Percentiles rank a stretch among this genome's conserved stretches.
phyloP scores from a whole-genome alignment of 2,329 filamentous ascomycete genomes.

The Arthroderma sp. region DNA sequence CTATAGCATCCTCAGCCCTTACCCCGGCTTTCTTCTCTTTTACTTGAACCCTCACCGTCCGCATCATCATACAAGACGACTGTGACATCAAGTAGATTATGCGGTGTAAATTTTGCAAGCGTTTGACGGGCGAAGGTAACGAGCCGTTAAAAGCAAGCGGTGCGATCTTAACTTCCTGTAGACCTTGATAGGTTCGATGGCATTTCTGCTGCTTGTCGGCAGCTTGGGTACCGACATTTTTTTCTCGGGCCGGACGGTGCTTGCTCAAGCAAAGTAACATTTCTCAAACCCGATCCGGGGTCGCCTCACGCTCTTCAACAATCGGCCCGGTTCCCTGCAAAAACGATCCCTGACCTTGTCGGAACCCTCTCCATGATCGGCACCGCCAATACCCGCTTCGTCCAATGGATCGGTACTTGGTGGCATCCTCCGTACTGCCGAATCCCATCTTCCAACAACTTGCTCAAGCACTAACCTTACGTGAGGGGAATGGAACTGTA shows the following conservation, averaged over 20 bases:
- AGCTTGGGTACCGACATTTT: background rate
- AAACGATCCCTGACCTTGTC: background rate
- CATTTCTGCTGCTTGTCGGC: background rate
- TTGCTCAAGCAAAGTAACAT: background rate
- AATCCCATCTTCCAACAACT: background rate
- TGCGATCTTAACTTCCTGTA: background rate
- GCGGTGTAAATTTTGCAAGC: too few species aligned
- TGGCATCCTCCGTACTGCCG: background rate
- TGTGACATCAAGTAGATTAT: too few species aligned
- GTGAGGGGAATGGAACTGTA: background rate
- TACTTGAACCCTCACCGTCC: too few species aligned
- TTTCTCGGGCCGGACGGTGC: background rate
- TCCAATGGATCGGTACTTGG: background rate
- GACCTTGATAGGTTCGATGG: background rate
- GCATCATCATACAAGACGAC: too few species aligned
- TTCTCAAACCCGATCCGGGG: background rate
- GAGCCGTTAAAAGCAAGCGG: background rate
- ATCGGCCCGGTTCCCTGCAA: background rate
- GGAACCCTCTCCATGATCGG: background rate
- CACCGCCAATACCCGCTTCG: background rate
- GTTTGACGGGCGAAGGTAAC: too few species aligned
- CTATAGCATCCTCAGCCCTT: too few species aligned
- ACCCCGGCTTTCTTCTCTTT: too few species aligned
- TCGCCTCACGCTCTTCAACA: background rate
- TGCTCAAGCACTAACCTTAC: background rate